These are phyloP conservation scores for Suhomyces taliae DNA, from an alignment of 1,139 yeast species.

Conservation along the genomic window DNA sequence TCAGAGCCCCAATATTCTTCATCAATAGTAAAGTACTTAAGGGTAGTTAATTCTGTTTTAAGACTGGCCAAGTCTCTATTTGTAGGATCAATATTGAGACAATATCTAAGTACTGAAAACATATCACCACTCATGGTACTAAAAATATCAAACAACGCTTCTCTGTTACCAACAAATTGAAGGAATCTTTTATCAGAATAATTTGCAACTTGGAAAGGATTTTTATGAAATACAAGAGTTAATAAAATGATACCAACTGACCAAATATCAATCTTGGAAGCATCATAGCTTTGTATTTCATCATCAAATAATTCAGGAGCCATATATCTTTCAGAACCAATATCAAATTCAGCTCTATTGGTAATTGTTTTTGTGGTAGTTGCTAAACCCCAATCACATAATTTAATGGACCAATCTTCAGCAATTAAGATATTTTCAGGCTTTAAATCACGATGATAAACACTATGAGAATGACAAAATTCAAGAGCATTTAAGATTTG, in stretches of 20 bases:
- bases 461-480: slow-evolving; percentile 69
- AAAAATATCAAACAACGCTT: slow-evolving; percentile 87
- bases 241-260: slow-evolving; percentile 84
- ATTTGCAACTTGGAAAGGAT: slow-evolving; percentile 85
- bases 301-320: slow-evolving; percentile 86
- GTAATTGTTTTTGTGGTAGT: slow-evolving; percentile 61
- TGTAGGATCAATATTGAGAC: slow-evolving; percentile 82
- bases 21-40: slow-evolving; percentile 78
- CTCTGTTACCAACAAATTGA: slow-evolving; percentile 85
- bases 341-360: slow-evolving; percentile 67
- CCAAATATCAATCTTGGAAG: slow-evolving; percentile 91
- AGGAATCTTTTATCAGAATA: slow-evolving; percentile 82
- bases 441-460: slow-evolving; percentile 85
- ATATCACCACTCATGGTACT: slow-evolving; percentile 87
- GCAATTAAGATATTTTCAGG: slow-evolving; percentile 85
- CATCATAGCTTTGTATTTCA: slow-evolving; percentile 66
- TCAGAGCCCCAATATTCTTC: slow-evolving; percentile 62
- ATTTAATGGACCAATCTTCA: slow-evolving; percentile 76
- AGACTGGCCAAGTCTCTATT: slow-evolving; percentile 69
- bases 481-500: slow-evolving; percentile 80
- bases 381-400: slow-evolving; percentile 93
- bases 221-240: slow-evolving; percentile 84
- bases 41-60: slow-evolving; percentile 56
- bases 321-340: slow-evolving; percentile 95
- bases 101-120: slow-evolving; percentile 75